These are phyloP conservation scores for Senna siamea DNA, from an alignment of 306 rosid species.

Conservation along the genomic window DNA sequence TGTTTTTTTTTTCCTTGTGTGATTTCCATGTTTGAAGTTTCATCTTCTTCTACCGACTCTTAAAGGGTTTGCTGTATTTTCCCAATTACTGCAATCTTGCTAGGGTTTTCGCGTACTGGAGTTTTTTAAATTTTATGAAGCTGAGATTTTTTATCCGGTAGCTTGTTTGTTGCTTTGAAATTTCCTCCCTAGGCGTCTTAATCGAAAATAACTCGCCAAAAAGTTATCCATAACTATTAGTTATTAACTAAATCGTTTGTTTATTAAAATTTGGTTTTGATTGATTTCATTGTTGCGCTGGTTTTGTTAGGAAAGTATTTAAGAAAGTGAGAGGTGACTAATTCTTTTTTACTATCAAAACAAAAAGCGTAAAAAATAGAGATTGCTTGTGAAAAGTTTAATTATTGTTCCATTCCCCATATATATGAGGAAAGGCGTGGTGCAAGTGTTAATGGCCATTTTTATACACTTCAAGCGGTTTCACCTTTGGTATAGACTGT, in stretches of 20 bases:
- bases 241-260: not conserved
- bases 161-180: constrained; percentile 23
- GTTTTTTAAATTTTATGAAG: constrained; percentile 33
- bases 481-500: constrained; percentile 2
- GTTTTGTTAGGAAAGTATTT: not conserved
- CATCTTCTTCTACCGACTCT: not conserved
- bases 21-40: not conserved
- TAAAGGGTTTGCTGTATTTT: not conserved
- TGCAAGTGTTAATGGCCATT: constrained; percentile 7
- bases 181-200: not conserved
- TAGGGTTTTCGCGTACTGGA: constrained; percentile 44
- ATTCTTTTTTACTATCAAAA: constrained; percentile 7
- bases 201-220: not conserved
- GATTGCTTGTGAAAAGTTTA: not conserved
- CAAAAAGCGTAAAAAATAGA: no score
- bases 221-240: not conserved
- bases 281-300: not conserved
- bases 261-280: not conserved
- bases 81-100: not conserved
- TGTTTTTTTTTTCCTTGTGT: not conserved
- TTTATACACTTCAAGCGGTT: not conserved
- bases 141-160: not conserved
- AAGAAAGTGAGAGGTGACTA: constrained; percentile 19
- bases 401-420: not conserved
- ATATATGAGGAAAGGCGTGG: not conserved